Base-by-base conservation (phyloP, 192 early-diverging fungal species). In the Thoreauomyces humboldtii region DNA sequence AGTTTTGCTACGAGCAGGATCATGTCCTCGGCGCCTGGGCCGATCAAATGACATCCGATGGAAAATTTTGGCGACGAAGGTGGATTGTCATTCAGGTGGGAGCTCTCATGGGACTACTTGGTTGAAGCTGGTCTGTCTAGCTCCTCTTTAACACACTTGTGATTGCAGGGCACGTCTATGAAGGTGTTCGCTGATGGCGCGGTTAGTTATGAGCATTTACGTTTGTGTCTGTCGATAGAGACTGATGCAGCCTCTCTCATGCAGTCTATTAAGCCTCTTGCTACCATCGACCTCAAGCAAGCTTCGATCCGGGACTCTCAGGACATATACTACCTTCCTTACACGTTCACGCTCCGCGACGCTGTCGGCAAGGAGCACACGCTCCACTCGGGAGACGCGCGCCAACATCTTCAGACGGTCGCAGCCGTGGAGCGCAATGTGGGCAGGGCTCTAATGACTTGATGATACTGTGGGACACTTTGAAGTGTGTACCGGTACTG, bases 401-500 rank as follows among this genome's bases (percentile, higher is more conserved):
- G 47, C 21, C 43, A 61, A 21, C 47, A 47, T 46, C 33, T 61
- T 4, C 38, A 43, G 25, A 27, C 44, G 19, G 28, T 61, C 7
- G 59, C 59, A 14, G 59, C 59, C 33, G 44, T 61, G 22, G 59
- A 61, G 59, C 41, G 59, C n/a, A 43, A 0, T 19, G 50, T 24
- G 0, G 28, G 50, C 28, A 52, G 24, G n/a, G 38, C 38, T n/a
- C n/a, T n/a, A n/a, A n/a, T n/a, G n/a, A n/a, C n/a, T n/a, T n/a
- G n/a, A n/a, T n/a, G n/a, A n/a, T n/a, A n/a, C n/a, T n/a, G n/a
- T n/a, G n/a, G n/a, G n/a, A n/a, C n/a, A n/a, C n/a, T n/a, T n/a
- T n/a, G n/a, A n/a, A n/a, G n/a, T n/a, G n/a, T n/a, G n/a, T n/a
- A n/a, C n/a, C n/a, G n/a, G n/a, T n/a, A n/a, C n/a, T n/a, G n/a